phyloP scores from a whole-genome alignment of 345 rosid genomes.

The Cardamine occulta region DNA sequence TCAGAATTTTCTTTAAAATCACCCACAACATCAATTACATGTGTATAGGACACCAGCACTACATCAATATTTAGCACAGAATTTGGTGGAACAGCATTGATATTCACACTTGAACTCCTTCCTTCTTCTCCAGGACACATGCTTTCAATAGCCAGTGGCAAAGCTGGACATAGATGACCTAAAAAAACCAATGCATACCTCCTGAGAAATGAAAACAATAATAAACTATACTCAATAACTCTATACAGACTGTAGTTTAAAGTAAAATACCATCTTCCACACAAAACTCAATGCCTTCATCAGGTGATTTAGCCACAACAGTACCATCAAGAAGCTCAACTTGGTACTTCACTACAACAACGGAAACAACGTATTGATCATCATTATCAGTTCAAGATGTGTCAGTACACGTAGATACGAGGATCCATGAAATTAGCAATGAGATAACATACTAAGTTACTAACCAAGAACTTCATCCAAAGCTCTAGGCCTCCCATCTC shows the following conservation, averaged over 20 bases:
- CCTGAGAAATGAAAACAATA: not conserved
- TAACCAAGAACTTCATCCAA: constrained; percentile 11
- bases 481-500: not conserved
- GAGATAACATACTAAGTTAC: not conserved
- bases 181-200: not conserved
- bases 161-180: constrained; percentile 1
- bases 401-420: not conserved
- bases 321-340: constrained; percentile 2
- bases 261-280: not conserved
- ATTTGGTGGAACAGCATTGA: constrained; percentile 1
- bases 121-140: constrained; percentile 10
- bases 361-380: not conserved
- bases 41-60: not conserved
- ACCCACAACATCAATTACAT: not conserved
- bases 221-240: not conserved
- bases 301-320: not conserved
- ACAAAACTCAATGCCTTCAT: not conserved
- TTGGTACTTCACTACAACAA: not conserved
- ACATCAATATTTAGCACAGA: not conserved
- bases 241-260: not conserved
- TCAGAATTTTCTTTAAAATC: not conserved
- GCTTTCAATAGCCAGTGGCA: not conserved
- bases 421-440: not conserved
- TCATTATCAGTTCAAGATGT: not conserved
- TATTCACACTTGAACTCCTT: not conserved